Evolutionary conservation across 208 protist species (phyloP).

Genomic region (Wallacemonas sp.): DNA sequence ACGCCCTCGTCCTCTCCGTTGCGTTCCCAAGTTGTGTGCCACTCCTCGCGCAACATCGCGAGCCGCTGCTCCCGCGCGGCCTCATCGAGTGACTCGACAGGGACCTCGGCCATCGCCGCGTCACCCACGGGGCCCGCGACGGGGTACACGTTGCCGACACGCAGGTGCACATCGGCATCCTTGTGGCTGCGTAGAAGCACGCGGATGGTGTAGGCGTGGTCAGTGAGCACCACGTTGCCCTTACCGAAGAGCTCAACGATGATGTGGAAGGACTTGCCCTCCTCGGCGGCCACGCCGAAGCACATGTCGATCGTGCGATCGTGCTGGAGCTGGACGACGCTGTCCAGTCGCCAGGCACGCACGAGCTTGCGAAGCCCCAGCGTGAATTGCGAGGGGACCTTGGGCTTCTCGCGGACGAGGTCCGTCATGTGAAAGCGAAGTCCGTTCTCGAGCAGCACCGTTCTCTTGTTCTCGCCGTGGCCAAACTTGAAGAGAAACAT

Average conservation of each 20-base stretch:
- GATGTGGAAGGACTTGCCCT: slow-evolving; percentile 80
- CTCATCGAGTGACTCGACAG: neutral
- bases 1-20: slow-evolving; percentile 48
- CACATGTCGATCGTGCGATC: slow-evolving; percentile 96
- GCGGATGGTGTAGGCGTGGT: slow-evolving; percentile 93
- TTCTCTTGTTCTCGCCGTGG: slow-evolving; percentile 87
- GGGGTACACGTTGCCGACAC: slow-evolving; percentile 79
- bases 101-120: neutral
- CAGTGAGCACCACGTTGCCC: slow-evolving; percentile 97
- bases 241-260: slow-evolving; percentile 91
- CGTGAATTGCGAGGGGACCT: slow-evolving; percentile 91
- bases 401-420: slow-evolving; percentile 90
- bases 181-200: slow-evolving; percentile 92
- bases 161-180: slow-evolving; percentile 72
- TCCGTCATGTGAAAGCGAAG: slow-evolving; percentile 93
- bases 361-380: slow-evolving; percentile 97
- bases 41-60: slow-evolving; percentile 39
- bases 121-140: slow-evolving; percentile 32
- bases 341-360: slow-evolving; percentile 90
- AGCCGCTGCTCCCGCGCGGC: slow-evolving; percentile 19
- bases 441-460: slow-evolving; percentile 93
- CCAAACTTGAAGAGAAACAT: slow-evolving; percentile 96
- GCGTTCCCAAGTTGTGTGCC: slow-evolving; percentile 47
- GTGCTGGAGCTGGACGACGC: slow-evolving; percentile 93
- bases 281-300: slow-evolving; percentile 79